These are phyloP conservation scores for Kwoniella dendrophila DNA, from an alignment of 768 basidiomycete species.

Conservation along the genomic window DNA sequence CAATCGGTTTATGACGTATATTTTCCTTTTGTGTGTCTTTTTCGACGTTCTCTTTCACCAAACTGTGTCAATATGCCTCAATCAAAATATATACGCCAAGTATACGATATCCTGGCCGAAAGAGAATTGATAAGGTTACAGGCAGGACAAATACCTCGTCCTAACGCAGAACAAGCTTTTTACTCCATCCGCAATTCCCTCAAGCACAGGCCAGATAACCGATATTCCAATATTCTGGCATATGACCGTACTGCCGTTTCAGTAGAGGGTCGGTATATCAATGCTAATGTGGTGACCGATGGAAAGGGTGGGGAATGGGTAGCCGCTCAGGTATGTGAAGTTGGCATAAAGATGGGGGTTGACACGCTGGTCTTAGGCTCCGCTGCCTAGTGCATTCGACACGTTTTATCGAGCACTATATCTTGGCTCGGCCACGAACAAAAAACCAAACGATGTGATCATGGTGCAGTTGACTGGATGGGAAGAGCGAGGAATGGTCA, in stretches of 20 bases:
- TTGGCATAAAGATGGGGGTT: not conserved
- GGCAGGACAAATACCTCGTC: not conserved
- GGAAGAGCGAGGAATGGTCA: slow-evolving; percentile 46
- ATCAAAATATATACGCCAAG: slow-evolving; percentile 31
- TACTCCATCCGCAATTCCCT: slow-evolving; percentile 44
- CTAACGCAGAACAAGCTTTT: slow-evolving; percentile 23
- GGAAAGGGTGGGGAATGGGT: slow-evolving; percentile 51
- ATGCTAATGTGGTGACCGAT: slow-evolving; percentile 54
- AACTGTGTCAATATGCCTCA: slow-evolving; percentile 37
- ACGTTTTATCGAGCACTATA: slow-evolving; percentile 48
- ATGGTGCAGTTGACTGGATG: slow-evolving; percentile 55
- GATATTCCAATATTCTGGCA: slow-evolving; percentile 51
- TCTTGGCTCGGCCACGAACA: slow-evolving; percentile 32
- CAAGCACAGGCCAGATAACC: slow-evolving; percentile 32
- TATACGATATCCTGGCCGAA: slow-evolving; percentile 18
- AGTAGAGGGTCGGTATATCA: slow-evolving; percentile 47
- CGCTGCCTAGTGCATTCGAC: slow-evolving; percentile 43
- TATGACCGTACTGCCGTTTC: slow-evolving; percentile 53
- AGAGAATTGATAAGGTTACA: slow-evolving; percentile 6
- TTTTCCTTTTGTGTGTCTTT: not conserved
- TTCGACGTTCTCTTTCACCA: not conserved
- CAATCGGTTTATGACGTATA: not conserved
- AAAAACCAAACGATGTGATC: slow-evolving; percentile 28
- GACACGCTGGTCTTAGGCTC: slow-evolving; percentile 53
- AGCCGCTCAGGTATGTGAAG: slow-evolving; percentile 51